Percentiles rank a stretch among this genome's conserved stretches.
phyloP scores from a whole-genome alignment of 1,284 basidiomycete genomes.

The Ustilago lituana region DNA sequence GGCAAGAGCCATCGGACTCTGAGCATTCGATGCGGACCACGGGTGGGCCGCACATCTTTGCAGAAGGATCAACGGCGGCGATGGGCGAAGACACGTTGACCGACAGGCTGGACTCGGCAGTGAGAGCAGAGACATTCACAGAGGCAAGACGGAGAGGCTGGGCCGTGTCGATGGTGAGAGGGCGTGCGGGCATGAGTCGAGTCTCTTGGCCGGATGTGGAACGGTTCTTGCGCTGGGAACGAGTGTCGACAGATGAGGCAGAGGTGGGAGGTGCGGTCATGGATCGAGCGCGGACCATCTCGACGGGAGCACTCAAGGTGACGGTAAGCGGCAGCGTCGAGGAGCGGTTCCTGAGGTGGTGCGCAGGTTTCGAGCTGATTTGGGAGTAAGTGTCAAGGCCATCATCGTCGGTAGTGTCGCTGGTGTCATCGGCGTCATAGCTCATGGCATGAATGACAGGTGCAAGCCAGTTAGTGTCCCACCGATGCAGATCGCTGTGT shows the following conservation, averaged over 20 bases:
- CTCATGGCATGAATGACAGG: constrained; percentile 22
- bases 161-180: constrained; percentile 50
- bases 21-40: constrained; percentile 42
- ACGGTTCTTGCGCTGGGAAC: constrained; percentile 19
- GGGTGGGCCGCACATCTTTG: constrained; percentile 22
- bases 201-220: constrained; percentile 13
- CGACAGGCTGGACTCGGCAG: constrained; percentile 3
- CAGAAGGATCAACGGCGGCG: constrained; percentile 10
- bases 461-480: constrained; percentile 38
- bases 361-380: constrained; percentile 1
- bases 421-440: constrained; percentile 37
- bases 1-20: constrained; percentile 58
- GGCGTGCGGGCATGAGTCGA: constrained; percentile 37
- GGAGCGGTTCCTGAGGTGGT: constrained; percentile 17
- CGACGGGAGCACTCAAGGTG: constrained; percentile 4
- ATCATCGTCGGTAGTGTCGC: constrained; percentile 36
- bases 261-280: constrained; percentile 22
- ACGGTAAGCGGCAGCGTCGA: constrained; percentile 24
- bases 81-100: constrained; percentile 12
- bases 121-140: constrained; percentile 16
- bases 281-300: constrained; percentile 27
- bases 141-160: constrained; percentile 45
- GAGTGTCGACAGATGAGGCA: constrained; percentile 9
- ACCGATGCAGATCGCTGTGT: constrained; percentile 36
- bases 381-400: not conserved